These are phyloP conservation scores for Sporothrix humicola DNA, from an alignment of 2,329 filamentous ascomycete species.

Conservation along the genomic window DNA sequence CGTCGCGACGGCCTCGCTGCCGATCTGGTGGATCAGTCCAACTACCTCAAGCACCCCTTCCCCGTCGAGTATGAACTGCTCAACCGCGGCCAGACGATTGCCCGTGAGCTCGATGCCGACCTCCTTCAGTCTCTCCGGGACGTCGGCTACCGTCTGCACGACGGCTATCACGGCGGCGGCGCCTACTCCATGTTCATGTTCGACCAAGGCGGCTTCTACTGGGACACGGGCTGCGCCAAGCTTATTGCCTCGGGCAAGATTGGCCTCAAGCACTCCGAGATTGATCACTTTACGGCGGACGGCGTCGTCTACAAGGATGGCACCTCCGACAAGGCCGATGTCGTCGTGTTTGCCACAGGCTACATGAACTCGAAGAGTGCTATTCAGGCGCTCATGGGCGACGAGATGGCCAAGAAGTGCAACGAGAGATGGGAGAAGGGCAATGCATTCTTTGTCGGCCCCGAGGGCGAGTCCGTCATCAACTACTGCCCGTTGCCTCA, in stretches of 20 bases:
- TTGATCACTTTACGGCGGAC: background rate
- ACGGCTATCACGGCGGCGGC: background rate
- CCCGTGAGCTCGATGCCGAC: background rate
- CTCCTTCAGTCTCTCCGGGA: background rate
- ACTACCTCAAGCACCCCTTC: slow-evolving; percentile 11
- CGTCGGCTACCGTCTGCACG: background rate
- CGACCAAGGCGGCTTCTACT: slow-evolving; percentile 3
- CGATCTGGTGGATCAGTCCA: background rate
- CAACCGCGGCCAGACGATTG: background rate
- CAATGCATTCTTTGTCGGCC: background rate
- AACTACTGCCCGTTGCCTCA: slow-evolving; percentile 1
- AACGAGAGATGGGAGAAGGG: slow-evolving; percentile 1
- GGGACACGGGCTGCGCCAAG: background rate
- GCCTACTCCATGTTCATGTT: slow-evolving; percentile 2
- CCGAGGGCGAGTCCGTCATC: background rate
- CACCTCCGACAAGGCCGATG: background rate
- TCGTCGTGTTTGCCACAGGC: background rate
- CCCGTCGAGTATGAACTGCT: background rate
- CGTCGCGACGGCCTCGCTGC: background rate
- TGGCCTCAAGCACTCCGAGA: background rate
- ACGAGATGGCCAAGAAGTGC: slow-evolving; percentile 1
- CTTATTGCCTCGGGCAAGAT: background rate
- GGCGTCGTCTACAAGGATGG: background rate
- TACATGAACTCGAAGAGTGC: slow-evolving; percentile 8
- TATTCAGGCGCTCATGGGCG: background rate